phyloP scores from a whole-genome alignment of 2,329 filamentous ascomycete species.

The Fonsecaea pugnacius region DNA sequence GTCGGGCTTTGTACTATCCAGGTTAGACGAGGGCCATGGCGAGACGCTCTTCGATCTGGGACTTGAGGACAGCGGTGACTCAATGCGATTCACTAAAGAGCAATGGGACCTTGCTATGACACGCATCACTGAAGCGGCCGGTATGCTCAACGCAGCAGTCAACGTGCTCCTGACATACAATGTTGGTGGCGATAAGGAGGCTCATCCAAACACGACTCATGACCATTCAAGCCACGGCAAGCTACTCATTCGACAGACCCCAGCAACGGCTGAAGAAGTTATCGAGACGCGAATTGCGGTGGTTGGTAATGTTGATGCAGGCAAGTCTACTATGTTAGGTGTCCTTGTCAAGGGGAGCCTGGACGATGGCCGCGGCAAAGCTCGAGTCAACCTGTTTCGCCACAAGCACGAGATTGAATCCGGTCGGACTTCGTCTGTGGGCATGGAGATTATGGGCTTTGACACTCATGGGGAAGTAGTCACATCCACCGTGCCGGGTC shows the following conservation, averaged over 20 bases:
- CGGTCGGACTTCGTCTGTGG: constrained; percentile 91
- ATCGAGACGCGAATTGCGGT: constrained; percentile 97
- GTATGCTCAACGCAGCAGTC: constrained; percentile 71
- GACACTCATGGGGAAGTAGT: constrained; percentile 84
- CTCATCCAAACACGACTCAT: constrained; percentile 65
- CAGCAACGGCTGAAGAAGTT: constrained; percentile 77
- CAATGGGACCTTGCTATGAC: constrained; percentile 76
- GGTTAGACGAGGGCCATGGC: constrained; percentile 81
- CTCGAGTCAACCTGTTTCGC: constrained; percentile 91
- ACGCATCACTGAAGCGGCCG: constrained; percentile 68
- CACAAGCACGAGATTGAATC: constrained; percentile 99
- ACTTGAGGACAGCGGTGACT: constrained; percentile 84
- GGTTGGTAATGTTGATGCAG: constrained; percentile 96
- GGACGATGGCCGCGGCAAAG: constrained; percentile 91
- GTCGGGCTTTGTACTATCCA: constrained; percentile 65
- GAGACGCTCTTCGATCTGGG: constrained; percentile 92
- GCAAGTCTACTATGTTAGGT: constrained; percentile 94
- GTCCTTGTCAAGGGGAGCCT: constrained; percentile 94
- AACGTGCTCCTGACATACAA: constrained; percentile 87
- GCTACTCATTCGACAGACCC: constrained; percentile 76
- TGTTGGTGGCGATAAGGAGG: constrained; percentile 77
- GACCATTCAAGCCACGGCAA: constrained; percentile 82
- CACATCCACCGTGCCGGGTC: constrained; percentile 77
- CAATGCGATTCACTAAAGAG: constrained; percentile 73
- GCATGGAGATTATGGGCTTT: constrained; percentile 99